A percentile compares a stretch with the other conserved stretches of the same genome.
Conservation (phyloP, 768 basidiomycete species). For the Termitomyces sp. region DNA sequence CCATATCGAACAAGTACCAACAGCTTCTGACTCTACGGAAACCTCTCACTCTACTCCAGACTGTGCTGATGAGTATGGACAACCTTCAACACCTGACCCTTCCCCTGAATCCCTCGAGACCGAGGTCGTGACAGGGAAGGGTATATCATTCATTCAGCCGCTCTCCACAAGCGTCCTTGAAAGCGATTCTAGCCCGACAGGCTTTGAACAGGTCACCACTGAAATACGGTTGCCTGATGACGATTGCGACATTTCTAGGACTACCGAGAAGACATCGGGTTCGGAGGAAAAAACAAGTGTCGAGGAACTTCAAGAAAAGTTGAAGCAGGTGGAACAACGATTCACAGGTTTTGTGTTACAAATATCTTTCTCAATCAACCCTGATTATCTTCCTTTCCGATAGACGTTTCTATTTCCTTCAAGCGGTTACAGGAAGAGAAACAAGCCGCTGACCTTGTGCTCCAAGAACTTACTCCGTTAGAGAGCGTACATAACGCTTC, state of each 20-base stretch:
- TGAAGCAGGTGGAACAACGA: conserved; percentile 72
- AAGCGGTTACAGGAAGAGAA: conserved; percentile 73
- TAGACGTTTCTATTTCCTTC: conserved; percentile 78
- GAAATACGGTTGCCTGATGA: neutral
- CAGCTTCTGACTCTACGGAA: neutral
- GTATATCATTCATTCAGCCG: neutral
- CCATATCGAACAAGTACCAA: neutral
- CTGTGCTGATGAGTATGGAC: neutral
- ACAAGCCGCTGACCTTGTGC: conserved; percentile 56
- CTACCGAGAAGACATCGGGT: neutral
- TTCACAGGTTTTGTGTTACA: conserved; percentile 50
- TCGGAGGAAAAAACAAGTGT: conserved; percentile 24
- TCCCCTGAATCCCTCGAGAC: neutral
- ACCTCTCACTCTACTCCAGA: neutral
- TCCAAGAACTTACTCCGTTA: conserved; percentile 70
- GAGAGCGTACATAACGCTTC: conserved; percentile 58
- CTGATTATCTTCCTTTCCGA: conserved; percentile 5
- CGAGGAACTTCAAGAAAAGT: conserved; percentile 57
- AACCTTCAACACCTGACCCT: neutral
- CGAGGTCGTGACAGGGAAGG: neutral
- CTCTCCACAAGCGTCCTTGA: neutral
- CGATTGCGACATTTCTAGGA: neutral
- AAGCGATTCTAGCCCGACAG: neutral
- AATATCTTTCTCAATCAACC: neutral
- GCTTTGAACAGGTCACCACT: neutral